phyloP scores from a whole-genome alignment of 768 basidiomycete species.

The Boletus reticuloceps region DNA sequence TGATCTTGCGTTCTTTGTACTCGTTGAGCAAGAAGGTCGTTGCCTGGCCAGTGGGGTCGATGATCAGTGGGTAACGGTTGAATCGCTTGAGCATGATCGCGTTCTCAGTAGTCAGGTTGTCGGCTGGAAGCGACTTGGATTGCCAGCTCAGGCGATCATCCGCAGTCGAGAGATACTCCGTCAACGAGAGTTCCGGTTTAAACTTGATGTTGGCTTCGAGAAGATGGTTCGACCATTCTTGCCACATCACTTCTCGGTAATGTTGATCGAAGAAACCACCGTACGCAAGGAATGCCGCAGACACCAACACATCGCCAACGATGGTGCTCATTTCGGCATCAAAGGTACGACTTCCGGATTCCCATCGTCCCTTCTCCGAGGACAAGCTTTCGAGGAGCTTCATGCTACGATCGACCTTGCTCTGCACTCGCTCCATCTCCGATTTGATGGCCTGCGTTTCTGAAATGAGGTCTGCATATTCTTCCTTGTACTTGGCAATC shows the following conservation, averaged over 20 bases:
- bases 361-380: conserved; percentile 94
- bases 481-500: conserved; percentile 92
- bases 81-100: conserved; percentile 99
- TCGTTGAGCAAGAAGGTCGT: conserved; percentile 92
- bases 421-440: conserved; percentile 97
- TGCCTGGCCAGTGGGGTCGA: conserved; percentile 98
- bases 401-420: conserved; percentile 97
- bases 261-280: conserved; percentile 98
- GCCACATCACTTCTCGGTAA: conserved; percentile 97
- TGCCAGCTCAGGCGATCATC: conserved; percentile 97
- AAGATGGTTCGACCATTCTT: conserved; percentile 90
- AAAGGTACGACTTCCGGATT: conserved; percentile 90
- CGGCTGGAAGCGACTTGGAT: conserved; percentile 91
- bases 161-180: conserved; percentile 95
- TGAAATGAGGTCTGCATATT: conserved; percentile 94
- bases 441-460: conserved; percentile 95
- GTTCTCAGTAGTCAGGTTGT: conserved; percentile 95
- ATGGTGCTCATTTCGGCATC: conserved; percentile 99
- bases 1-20: conserved; percentile 95
- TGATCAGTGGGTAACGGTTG: conserved; percentile 95
- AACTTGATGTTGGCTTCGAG: conserved; percentile 86
- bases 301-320: conserved; percentile 93
- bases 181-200: conserved; percentile 88
- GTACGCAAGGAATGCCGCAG: conserved; percentile 95
- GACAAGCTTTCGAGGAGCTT: conserved; percentile 91